Base-by-base conservation (phyloP, 306 rosid genomes). In the Erythrophleum fordii region DNA sequence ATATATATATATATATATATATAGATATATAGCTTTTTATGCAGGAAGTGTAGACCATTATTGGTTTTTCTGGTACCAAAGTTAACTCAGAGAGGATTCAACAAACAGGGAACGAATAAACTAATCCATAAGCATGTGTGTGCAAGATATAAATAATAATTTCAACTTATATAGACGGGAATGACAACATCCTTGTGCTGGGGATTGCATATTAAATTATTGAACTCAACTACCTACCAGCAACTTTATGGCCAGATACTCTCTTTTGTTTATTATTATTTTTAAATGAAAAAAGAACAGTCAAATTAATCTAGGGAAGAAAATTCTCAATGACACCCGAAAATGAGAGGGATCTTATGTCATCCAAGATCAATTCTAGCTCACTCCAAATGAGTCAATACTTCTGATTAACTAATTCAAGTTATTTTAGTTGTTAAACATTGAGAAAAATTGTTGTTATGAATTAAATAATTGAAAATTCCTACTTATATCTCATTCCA, bases 31-130 rank as follows among this genome's bases (percentile, higher is more conserved):
- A n/a, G n/a, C n/a, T n/a, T 44, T 80, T 72, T 72, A 76, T 60
- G 80, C 23, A 31, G 65, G 72, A 66, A 65, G 46, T 73, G 25
- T 31, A 12, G 11, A 44, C 25, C 72, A 67, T 41, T 67, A 46
- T 45, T 69, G 73, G 45, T 52, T 60, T 58, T 73, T 73, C 18
- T 53, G 75, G 69, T 45, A 39, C 22, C 68, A 66, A 81, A 74
- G 83, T 74, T 35, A 80, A 81, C 81, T 83, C 55, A n/a, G n/a
- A 68, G 55, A 79, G 81, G 82, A 88, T 82, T 90, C 88, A 83
- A 73, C 82, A 53, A 69, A 70, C 85, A 62, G 70, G 35, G 34
- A 67, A 79, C 72, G 12, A 69, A 85, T 81, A 74, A 85, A 86
- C 31, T 69, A 82, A 73, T 78, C 2, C 56, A 67, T 28, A 51